Evolutionary conservation across 495 filamentous ascomycete genomes (phyloP).

Genomic region (Aspergillus homomorphus): DNA sequence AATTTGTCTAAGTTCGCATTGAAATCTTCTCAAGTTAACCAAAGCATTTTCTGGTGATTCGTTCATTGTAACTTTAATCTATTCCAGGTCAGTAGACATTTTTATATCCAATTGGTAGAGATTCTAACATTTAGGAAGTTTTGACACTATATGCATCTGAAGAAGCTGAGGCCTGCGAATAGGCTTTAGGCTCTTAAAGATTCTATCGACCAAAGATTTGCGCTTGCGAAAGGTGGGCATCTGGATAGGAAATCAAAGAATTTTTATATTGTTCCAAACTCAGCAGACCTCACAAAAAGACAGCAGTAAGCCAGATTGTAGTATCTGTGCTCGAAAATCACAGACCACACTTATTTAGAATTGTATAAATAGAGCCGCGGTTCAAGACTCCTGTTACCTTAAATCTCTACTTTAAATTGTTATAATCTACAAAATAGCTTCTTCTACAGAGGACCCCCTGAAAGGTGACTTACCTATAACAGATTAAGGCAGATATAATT

Average conservation of each 20-base stretch:
- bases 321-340: background rate
- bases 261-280: background rate
- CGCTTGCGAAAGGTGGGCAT: background rate
- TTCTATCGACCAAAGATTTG: background rate
- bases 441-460: background rate
- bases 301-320: background rate
- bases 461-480: background rate
- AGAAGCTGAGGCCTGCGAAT: background rate
- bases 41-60: background rate
- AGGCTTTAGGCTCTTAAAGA: background rate
- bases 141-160: constrained; percentile 1
- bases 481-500: background rate
- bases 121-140: background rate
- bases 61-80: background rate
- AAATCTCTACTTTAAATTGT: background rate
- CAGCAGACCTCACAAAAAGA: background rate
- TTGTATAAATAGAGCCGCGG: background rate
- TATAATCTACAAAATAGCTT: background rate
- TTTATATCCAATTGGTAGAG: background rate
- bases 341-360: background rate
- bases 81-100: background rate
- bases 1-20: background rate
- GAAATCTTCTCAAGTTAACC: background rate
- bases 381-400: background rate
- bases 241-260: background rate